Evolutionary conservation across 495 filamentous ascomycete genomes (phyloP), one percentile per base, ranked within the genome.

Genomic region (Neurospora discreta): DNA sequence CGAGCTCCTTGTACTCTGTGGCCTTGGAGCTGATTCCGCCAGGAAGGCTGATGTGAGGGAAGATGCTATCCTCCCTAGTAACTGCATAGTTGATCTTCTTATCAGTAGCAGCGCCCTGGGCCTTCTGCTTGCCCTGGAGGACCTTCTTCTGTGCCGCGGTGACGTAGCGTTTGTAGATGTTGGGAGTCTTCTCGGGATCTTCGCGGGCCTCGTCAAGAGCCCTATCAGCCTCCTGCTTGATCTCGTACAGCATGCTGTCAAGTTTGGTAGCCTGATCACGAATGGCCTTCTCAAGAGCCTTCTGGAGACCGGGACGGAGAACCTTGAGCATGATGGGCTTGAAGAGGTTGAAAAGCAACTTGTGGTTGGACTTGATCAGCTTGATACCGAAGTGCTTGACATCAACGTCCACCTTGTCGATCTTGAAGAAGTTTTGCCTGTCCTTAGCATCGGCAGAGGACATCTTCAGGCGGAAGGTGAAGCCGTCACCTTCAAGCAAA

Each of bases 1-100:
- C 92, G 44, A 97, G 85, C 58, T 98, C 89, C 80, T 89, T 93
- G 85, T 95, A 98, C 81, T 97, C 92, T 70, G 95, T 97, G 23
- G 95, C 95, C 87, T 97, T 98, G 83, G 87, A 91, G 71, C 91
- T 93, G 80, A 97, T 94, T 72, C 94, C 94, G 70, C 94, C 94
- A 33, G 94, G 94, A 1, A 99, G 87, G 68, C 91, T 87, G 80
- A 99, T 89, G 77, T 93, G 86, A 69, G 91, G 90, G 90, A 98
- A 97, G 69, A 97, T 91, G 73, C 91, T 94, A 75, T 97, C 93
- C 70, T 97, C 86, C 80, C 94, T 87, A 26, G 95, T 99, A 77
- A 97, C 85, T 20, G 93, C 92, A 68, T 96, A 86, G 79, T 94
- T 95, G 79, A 91, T 87, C 86, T 93, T 92, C 83, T 92, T 95